Evolutionary conservation across 176 grass and related monocot species (phyloP).

Genomic region (Triticum turgidum): DNA sequence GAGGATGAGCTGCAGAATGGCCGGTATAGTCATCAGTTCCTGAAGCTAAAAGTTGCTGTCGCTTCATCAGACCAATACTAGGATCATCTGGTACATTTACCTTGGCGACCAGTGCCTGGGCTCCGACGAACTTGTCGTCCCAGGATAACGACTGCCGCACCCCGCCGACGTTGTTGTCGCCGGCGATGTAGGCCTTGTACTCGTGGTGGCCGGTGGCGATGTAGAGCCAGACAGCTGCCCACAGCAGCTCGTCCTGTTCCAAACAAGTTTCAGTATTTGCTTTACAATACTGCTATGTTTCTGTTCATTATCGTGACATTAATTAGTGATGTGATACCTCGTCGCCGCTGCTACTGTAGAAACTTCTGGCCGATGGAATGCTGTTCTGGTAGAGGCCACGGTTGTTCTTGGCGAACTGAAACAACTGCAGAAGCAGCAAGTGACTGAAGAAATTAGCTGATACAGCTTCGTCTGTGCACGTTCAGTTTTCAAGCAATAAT

Average conservation of each 20-base stretch:
- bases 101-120: constrained; percentile 64
- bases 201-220: constrained; percentile 43
- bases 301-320: neutral
- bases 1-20: too few relatives aligned
- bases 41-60: neutral
- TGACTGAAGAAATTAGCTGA: neutral
- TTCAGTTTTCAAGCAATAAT: neutral
- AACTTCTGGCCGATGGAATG: constrained; percentile 37
- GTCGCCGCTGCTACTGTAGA: constrained; percentile 37
- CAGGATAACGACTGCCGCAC: constrained; percentile 37
- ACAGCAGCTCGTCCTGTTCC: constrained; percentile 72
- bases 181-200: constrained; percentile 43
- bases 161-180: constrained; percentile 4
- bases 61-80: too few relatives aligned
- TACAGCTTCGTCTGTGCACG: neutral
- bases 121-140: constrained; percentile 82
- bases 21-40: neutral
- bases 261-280: neutral
- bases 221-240: constrained; percentile 74
- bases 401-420: constrained; percentile 54
- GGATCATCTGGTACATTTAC: constrained; percentile 14
- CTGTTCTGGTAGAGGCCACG: constrained; percentile 69
- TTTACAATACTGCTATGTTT: neutral
- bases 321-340: constrained; percentile 21
- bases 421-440: constrained; percentile 43